Evolutionary conservation across 208 protist genomes (phyloP), one percentile per base, ranked within the genome.

Genomic region (Crithidia expoeki): DNA sequence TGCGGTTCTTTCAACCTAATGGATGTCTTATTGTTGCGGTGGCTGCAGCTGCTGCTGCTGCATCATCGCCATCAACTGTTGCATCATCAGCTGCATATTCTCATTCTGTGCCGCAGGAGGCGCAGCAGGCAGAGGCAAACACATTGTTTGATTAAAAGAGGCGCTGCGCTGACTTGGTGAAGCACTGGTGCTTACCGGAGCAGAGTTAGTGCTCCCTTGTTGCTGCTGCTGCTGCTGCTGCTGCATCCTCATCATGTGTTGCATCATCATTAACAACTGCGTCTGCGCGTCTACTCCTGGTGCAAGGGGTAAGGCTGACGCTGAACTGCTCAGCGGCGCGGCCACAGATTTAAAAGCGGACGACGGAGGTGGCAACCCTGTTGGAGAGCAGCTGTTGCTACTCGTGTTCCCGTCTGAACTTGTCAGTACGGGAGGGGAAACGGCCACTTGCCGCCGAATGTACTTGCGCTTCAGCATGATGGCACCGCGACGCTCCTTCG

Each of bases 251-350:
- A 71, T 46, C 76, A 86, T 76, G 52, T 76, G 52, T 65, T 74
- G 67, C 72, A 80, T 76, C 73, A 86, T 78, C n/a, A 49, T 16
- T 71, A 80, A 71, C 68, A 83, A 79, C 67, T 85, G 77, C 49
- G 80, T 36, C 46, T 81, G 53, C 19, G 69, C 21, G 57, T 57
- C 46, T 33, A 33, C 52, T 16, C 58, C 47, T 53, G 64, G 32
- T 12, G 60, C 25, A 28, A 10, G 32, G 4, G 42, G 16, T 17
- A 17, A 9, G 59, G 27, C 7, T 1, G 44, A 52, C 1, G 30
- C 42, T 5, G 30, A 5, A 1, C 0, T 30, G 2, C 30, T 36
- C 40, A 44, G 9, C 56, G 68, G 27, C 34, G 68, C 50, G 52
- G 53, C 56, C 12, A 11, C 19, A 38, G 51, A 11, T 38, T 2